Evolutionary conservation across 1,139 yeast species (phyloP), one percentile per base, ranked within the genome.

Genomic region (Suhomyces anneliseae): DNA sequence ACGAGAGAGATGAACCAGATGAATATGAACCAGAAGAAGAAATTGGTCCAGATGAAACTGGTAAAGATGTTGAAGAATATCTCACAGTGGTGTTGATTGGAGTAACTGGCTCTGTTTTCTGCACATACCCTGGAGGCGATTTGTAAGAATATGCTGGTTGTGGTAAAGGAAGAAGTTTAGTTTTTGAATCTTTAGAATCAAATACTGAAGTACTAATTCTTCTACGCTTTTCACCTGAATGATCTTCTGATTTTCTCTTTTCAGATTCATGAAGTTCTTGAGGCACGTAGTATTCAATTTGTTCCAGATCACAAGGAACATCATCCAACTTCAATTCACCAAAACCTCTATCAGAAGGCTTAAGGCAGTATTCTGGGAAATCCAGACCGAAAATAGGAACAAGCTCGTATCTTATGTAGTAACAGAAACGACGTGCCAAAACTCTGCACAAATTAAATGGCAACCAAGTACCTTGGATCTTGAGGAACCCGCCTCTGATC

Each of bases 401-500:
- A 55, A 90, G 70, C 37, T 88, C 82, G 64, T 74, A 86, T 50
- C 97, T 73, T 41, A 92, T 87, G 52, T 84, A 81, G 65, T 79
- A 90, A 66, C 96, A 88, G 57, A 90, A 87, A 47, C 87, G 78
- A 38, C 81, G 67, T 5, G 96, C 95, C 45, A 92, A 71, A 31
- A 79, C 69, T 54, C 76, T 76, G 39, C 95, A 92, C 43, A 87
- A 73, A 12, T 78, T 78, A 61, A 70, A 86, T 1, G 97, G 95
- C 38, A 90, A 69, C 97, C 97, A 92, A 6, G 97, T 90, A 2
- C 98, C 98, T 69, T 92, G 98, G 57, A 92, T 89, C 71, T 90
- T 90, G 56, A 92, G 76, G 59, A 84, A 89, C 3, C 97, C 98
- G 39, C 98, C 98, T 47, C 97, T 72, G 19, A 90, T 90, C 42